Evolutionary conservation across 768 basidiomycete species (phyloP).

Genomic region (Boletellus emodensis): DNA sequence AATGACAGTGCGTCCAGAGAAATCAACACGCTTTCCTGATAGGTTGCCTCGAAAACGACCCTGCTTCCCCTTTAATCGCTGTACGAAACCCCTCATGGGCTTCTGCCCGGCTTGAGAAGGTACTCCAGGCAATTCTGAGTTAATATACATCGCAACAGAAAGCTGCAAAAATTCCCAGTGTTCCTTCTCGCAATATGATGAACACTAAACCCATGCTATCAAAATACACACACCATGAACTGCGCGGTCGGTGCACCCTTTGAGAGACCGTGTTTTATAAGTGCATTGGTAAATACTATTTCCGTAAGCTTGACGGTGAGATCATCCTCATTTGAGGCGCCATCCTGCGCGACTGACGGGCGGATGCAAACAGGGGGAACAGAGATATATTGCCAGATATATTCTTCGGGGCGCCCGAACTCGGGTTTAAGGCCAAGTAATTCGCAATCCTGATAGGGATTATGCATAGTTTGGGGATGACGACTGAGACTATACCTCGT

Average conservation of each 20-base stretch:
- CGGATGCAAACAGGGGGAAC: slow-evolving; percentile 98
- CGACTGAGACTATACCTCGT: slow-evolving; percentile 55
- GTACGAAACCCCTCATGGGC: slow-evolving; percentile 96
- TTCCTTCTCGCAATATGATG: slow-evolving; percentile 49
- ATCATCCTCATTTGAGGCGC: slow-evolving; percentile 98
- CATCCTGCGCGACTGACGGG: slow-evolving; percentile 95
- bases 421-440: slow-evolving; percentile 85
- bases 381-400: slow-evolving; percentile 98
- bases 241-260: slow-evolving; percentile 86
- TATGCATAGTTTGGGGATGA: not conserved
- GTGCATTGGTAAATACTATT: slow-evolving; percentile 90
- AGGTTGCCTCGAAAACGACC: slow-evolving; percentile 98
- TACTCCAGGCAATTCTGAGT: slow-evolving; percentile 93
- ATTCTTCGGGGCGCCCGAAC: slow-evolving; percentile 92
- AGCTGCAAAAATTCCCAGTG: slow-evolving; percentile 98
- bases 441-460: slow-evolving; percentile 75
- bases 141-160: slow-evolving; percentile 96
- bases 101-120: slow-evolving; percentile 84
- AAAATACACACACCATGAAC: slow-evolving; percentile 61
- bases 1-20: slow-evolving; percentile 97
- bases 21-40: slow-evolving; percentile 98
- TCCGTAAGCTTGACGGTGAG: slow-evolving; percentile 96
- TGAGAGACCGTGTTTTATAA: slow-evolving; percentile 84
- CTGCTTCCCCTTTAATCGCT: slow-evolving; percentile 97
- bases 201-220: not conserved